Conservation (phyloP, 2,329 filamentous ascomycete genomes). For the Microdochium paspali region DNA sequence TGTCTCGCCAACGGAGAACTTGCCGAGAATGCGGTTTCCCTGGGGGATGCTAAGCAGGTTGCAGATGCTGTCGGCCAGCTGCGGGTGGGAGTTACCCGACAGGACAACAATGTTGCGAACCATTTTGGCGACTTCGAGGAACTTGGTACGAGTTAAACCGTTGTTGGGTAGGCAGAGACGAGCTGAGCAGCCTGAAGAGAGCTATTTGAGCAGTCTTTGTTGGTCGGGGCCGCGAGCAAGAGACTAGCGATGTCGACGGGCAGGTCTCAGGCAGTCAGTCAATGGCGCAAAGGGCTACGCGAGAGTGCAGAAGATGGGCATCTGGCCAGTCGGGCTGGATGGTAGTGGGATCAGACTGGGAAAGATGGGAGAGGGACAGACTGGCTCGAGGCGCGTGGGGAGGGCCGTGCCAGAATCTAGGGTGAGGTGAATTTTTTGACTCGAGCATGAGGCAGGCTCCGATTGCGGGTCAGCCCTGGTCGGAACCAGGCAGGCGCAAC, state of each 20-base stretch:
- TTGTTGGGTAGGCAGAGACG: too few relatives aligned
- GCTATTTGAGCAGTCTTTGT: too few relatives aligned
- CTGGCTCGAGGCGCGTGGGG: background rate
- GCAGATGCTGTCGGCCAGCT: constrained; percentile 79
- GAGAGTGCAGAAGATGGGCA: too few relatives aligned
- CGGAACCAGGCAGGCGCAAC: background rate
- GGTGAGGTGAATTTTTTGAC: constrained; percentile 1
- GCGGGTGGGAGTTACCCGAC: constrained; percentile 85
- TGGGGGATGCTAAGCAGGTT: constrained; percentile 79
- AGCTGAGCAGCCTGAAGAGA: too few relatives aligned
- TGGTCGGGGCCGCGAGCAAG: too few relatives aligned
- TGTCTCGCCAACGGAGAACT: constrained; percentile 93
- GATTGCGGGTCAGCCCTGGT: background rate
- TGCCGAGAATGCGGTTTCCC: constrained; percentile 74
- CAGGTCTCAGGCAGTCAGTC: too few relatives aligned
- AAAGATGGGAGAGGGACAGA: background rate
- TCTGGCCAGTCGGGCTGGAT: too few relatives aligned
- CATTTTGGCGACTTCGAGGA: too few relatives aligned
- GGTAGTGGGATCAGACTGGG: too few relatives aligned
- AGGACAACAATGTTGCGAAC: constrained; percentile 93
- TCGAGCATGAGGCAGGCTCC: background rate
- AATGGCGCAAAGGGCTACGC: too few relatives aligned
- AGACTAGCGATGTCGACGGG: too few relatives aligned
- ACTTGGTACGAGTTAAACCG: constrained; percentile 2
- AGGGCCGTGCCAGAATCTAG: background rate